A percentile compares a stretch with the other conserved stretches of the same genome.
Conservation (phyloP, 1,139 yeast species). For the Taphrina populina region DNA sequence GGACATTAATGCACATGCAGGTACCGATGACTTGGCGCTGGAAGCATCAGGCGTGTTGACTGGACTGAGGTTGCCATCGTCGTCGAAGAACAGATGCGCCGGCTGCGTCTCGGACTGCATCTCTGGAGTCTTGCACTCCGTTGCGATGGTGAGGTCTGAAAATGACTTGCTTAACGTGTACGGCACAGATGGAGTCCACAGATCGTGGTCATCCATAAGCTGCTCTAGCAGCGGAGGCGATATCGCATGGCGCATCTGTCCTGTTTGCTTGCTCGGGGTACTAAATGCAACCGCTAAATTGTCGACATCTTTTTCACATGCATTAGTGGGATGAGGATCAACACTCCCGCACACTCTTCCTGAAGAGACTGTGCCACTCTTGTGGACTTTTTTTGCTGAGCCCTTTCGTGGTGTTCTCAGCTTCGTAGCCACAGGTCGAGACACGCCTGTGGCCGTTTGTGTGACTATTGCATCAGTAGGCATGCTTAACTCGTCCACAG, state of each 20-base stretch:
- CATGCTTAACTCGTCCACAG: constrained; percentile 1
- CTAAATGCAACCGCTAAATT: background rate
- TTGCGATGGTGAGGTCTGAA: constrained; percentile 1
- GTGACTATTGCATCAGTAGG: no score
- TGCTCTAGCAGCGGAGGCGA: constrained; percentile 7
- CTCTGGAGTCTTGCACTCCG: background rate
- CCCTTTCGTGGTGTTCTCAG: no score
- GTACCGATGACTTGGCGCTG: background rate
- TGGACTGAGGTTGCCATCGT: background rate
- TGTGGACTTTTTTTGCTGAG: no score
- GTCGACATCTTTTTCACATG: no score
- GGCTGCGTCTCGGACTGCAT: background rate
- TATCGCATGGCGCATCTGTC: background rate
- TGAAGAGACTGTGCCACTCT: no score
- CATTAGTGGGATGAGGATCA: no score
- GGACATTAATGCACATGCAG: background rate
- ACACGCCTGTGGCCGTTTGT: no score
- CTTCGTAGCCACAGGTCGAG: no score
- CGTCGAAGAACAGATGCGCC: constrained; percentile 11
- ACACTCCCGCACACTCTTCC: no score
- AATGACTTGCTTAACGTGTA: background rate
- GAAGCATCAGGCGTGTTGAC: background rate
- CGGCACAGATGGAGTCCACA: constrained; percentile 17
- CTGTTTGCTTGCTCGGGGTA: constrained; percentile 3
- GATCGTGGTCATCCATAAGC: constrained; percentile 1